These are phyloP conservation scores for Pleurotus platypus DNA, from an alignment of 768 basidiomycete genomes.

Conservation along the genomic window DNA sequence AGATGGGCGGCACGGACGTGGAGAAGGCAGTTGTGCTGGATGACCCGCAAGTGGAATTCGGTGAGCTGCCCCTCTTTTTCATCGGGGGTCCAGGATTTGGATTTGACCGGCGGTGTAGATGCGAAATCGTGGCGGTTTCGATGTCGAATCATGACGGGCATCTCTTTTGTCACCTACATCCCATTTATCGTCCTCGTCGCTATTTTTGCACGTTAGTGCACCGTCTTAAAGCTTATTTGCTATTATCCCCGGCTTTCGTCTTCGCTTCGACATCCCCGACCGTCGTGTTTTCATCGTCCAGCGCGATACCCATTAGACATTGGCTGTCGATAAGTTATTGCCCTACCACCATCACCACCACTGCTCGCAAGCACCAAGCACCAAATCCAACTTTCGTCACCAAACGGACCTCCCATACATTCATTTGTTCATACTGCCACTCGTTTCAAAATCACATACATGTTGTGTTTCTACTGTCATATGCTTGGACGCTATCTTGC, in stretches of 20 bases:
- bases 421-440: constrained; percentile 5
- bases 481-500: constrained; percentile 1
- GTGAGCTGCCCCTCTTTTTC: constrained; percentile 35
- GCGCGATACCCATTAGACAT: constrained; percentile 1
- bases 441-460: constrained; percentile 5
- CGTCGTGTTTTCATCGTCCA: not conserved
- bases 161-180: constrained; percentile 72
- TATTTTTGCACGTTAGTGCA: constrained; percentile 41
- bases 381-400: constrained; percentile 5
- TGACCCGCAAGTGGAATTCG: constrained; percentile 76
- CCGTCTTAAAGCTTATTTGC: not conserved
- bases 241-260: not conserved
- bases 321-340: constrained; percentile 8
- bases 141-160: constrained; percentile 66
- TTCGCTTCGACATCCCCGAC: not conserved
- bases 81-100: not conserved
- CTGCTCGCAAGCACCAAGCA: not conserved
- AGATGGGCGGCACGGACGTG: constrained; percentile 47
- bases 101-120: constrained; percentile 38
- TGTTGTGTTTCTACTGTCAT: constrained; percentile 9
- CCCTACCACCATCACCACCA: not conserved
- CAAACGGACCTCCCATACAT: constrained; percentile 5
- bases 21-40: constrained; percentile 75
- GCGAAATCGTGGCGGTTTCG: constrained; percentile 71
- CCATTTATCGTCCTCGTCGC: constrained; percentile 76